Evolutionary conservation across 352 stramenopile species (phyloP).

Genomic region (Pythium monospermum): DNA sequence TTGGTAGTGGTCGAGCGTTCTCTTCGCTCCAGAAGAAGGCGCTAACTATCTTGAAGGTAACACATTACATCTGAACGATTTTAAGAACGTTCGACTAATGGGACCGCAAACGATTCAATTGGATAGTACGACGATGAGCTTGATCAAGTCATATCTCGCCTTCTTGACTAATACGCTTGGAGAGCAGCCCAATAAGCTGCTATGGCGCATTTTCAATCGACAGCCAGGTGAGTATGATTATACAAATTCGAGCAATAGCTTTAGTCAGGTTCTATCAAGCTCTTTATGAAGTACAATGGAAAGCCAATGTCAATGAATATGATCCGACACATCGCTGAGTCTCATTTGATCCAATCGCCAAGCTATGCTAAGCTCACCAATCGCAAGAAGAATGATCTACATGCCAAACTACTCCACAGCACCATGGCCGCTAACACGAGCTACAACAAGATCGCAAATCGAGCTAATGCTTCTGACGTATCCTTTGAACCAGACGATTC

Average conservation of each 20-base stretch:
- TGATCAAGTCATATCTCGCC: constrained; percentile 12
- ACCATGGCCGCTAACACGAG: constrained; percentile 10
- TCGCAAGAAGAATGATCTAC: constrained; percentile 12
- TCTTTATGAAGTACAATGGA: constrained; percentile 19
- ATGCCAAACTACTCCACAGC: constrained; percentile 15
- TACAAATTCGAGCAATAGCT: constrained; percentile 16
- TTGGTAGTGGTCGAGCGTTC: constrained; percentile 17
- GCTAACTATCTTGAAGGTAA: constrained; percentile 16
- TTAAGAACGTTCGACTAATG: constrained; percentile 20
- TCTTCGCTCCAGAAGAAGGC: constrained; percentile 1
- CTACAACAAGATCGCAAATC: constrained; percentile 19
- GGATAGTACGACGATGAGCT: constrained; percentile 11
- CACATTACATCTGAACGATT: constrained; percentile 15
- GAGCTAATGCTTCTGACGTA: not conserved
- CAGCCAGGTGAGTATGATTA: constrained; percentile 15
- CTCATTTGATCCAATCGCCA: constrained; percentile 17
- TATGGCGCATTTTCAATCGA: constrained; percentile 18
- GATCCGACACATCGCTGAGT: constrained; percentile 20
- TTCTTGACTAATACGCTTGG: constrained; percentile 19
- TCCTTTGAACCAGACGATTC: too few species aligned
- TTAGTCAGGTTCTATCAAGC: constrained; percentile 15
- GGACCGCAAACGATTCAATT: constrained; percentile 17
- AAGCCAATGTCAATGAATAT: constrained; percentile 24
- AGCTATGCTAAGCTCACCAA: constrained; percentile 13
- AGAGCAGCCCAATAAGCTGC: constrained; percentile 7